Base-by-base conservation (phyloP, 2,329 filamentous ascomycete genomes). In the Westerdykella sp. region DNA sequence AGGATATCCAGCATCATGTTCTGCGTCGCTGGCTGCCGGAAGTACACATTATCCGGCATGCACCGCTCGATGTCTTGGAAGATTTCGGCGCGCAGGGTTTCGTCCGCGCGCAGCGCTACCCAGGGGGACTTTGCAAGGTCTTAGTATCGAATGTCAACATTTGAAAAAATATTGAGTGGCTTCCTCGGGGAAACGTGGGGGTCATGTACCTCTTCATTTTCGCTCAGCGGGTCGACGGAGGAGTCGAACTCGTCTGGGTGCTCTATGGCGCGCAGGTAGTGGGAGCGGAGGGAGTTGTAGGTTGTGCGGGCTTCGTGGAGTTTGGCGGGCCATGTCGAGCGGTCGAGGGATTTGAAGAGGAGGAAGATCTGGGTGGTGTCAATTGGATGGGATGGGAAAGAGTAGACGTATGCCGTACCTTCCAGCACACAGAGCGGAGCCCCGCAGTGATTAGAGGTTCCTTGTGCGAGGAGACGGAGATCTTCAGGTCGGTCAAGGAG, bases 41-140 rank as follows among this genome's bases (percentile, higher is more conserved):
- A 98, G 63, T 91, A 94, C 37, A 81, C 79, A 57, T 93, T 90
- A 56, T 96, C 93, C 5, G 91, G 93, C 66, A 97, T 79, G 61
- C 83, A 87, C 51, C 93, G 79, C 55, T 93, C 85, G 14, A 98
- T 90, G 70, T 98, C 93, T 69, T 97, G 93, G 44, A 85, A 79
- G 43, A 98, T 97, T 66, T 98, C 93, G 40, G 83, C 81, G 49
- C 91, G 81, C 28, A 94, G 78, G 37, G 80, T 73, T 70, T 96
- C 88, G 67, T 98, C 91, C 55, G 84, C 79, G 37, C 88, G 84
- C 28, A 93, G 74, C n/a, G 83, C 83, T 63, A 87, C 83, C 90
- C 91, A 97, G 16, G 90, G 90, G 44, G 89, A 95, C 84, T 95
- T 74, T 52, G 32, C n/a, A 63, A 67, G 53, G 55, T 59, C 73